Evolutionary conservation across 306 rosid genomes (phyloP).

Genomic region (Albizia julibrissin): DNA sequence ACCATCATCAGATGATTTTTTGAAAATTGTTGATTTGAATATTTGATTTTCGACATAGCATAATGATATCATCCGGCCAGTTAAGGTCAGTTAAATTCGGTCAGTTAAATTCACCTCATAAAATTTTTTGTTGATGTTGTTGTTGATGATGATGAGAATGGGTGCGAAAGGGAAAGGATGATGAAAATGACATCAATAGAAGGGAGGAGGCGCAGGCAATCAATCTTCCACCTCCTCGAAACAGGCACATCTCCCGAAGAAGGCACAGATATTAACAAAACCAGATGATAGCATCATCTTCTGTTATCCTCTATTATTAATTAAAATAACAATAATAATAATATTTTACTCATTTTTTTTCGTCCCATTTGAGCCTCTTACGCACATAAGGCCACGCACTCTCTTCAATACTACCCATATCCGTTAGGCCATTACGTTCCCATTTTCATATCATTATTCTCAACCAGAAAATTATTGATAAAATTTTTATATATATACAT

Average conservation of each 20-base stretch:
- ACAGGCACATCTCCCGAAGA: constrained; percentile 40
- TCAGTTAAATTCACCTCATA: too few species aligned
- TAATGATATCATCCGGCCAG: too few species aligned
- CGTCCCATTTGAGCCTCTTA: constrained; percentile 28
- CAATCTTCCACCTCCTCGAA: neutral
- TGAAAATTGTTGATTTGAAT: neutral
- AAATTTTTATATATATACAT: too few species aligned
- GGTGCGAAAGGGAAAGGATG: neutral
- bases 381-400: constrained; percentile 41
- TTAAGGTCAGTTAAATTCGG: too few species aligned
- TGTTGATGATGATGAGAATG: neutral
- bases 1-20: neutral
- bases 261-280: constrained; percentile 42
- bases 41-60: too few species aligned
- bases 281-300: neutral
- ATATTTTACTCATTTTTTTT: neutral
- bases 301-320: constrained; percentile 20
- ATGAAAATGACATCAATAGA: neutral
- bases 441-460: neutral
- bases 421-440: constrained; percentile 9
- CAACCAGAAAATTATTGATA: neutral
- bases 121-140: too few species aligned
- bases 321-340: too few species aligned
- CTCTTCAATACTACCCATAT: constrained; percentile 28
- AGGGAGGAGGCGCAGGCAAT: neutral